Percentiles rank a stretch among this genome's conserved stretches.
Conservation (phyloP, 495 filamentous ascomycete genomes). For the Pyrenula aspistea region DNA sequence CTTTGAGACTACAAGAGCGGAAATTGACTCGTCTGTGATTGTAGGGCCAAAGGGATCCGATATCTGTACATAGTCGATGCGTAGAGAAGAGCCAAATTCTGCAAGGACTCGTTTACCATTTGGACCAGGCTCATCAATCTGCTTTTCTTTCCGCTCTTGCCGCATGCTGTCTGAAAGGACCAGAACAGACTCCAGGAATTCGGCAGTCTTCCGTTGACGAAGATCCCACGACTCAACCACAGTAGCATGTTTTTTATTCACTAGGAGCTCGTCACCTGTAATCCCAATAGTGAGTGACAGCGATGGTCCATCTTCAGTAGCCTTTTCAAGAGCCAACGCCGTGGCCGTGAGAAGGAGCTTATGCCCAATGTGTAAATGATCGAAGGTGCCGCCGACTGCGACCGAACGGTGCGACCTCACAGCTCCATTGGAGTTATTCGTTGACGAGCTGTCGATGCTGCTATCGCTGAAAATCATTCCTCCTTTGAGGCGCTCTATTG, state of each 20-base stretch:
- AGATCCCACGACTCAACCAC: slow-evolving; percentile 66
- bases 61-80: slow-evolving; percentile 68
- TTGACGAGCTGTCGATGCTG: neutral
- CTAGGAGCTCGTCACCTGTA: slow-evolving; percentile 72
- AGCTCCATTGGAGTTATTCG: neutral
- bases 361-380: slow-evolving; percentile 93
- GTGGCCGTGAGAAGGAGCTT: slow-evolving; percentile 84
- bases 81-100: slow-evolving; percentile 30
- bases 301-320: slow-evolving; percentile 7
- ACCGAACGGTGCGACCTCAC: slow-evolving; percentile 39
- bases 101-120: slow-evolving; percentile 39
- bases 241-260: slow-evolving; percentile 79
- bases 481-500: slow-evolving; percentile 34
- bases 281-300: slow-evolving; percentile 65
- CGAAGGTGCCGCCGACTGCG: slow-evolving; percentile 89
- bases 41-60: slow-evolving; percentile 87
- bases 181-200: slow-evolving; percentile 63
- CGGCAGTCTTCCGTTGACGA: slow-evolving; percentile 52
- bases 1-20: slow-evolving; percentile 74
- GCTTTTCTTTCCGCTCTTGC: slow-evolving; percentile 15
- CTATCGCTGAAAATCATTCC: slow-evolving; percentile 26
- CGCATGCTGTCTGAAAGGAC: slow-evolving; percentile 32
- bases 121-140: slow-evolving; percentile 27
- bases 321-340: slow-evolving; percentile 50
- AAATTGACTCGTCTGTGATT: slow-evolving; percentile 66